A percentile compares a stretch with the other conserved stretches of the same genome.
Conservation (phyloP, 306 rosid genomes). For the Vigna nakashimae region DNA sequence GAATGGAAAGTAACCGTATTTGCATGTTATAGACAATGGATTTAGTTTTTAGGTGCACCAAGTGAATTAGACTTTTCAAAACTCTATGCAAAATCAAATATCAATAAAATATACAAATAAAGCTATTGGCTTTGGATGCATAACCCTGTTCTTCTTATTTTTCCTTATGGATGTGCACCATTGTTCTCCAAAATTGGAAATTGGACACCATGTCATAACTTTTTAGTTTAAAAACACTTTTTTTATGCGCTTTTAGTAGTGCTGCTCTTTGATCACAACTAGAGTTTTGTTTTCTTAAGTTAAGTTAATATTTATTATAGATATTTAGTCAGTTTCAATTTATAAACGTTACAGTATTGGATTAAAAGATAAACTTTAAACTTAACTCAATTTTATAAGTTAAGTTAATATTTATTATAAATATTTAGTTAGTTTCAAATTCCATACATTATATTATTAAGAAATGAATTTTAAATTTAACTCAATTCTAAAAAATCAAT, state of each 20-base stretch:
- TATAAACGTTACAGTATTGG: too few relatives aligned
- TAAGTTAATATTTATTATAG: neutral
- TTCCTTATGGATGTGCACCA: slow-evolving; percentile 21
- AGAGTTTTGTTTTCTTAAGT: neutral
- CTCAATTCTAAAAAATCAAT: too few relatives aligned
- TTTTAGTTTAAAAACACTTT: neutral
- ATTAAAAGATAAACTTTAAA: too few relatives aligned
- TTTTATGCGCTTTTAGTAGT: neutral
- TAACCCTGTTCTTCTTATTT: slow-evolving; percentile 33
- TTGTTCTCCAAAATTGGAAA: slow-evolving; percentile 21
- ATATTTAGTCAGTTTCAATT: too few relatives aligned
- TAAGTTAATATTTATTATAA: neutral
- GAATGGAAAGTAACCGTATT: slow-evolving; percentile 49
- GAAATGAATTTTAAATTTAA: too few relatives aligned
- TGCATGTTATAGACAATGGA: slow-evolving; percentile 35
- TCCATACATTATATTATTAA: too few relatives aligned
- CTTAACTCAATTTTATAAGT: too few relatives aligned
- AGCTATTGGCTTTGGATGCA: slow-evolving; percentile 26
- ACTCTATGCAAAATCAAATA: neutral
- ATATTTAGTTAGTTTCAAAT: too few relatives aligned
- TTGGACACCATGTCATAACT: slow-evolving; percentile 14
- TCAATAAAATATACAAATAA: neutral
- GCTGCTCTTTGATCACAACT: neutral
- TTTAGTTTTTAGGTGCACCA: slow-evolving; percentile 28
- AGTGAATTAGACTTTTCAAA: slow-evolving; percentile 44